These are phyloP conservation scores for Agaricus subrufescens DNA, from an alignment of 768 basidiomycete genomes.

Conservation along the genomic window DNA sequence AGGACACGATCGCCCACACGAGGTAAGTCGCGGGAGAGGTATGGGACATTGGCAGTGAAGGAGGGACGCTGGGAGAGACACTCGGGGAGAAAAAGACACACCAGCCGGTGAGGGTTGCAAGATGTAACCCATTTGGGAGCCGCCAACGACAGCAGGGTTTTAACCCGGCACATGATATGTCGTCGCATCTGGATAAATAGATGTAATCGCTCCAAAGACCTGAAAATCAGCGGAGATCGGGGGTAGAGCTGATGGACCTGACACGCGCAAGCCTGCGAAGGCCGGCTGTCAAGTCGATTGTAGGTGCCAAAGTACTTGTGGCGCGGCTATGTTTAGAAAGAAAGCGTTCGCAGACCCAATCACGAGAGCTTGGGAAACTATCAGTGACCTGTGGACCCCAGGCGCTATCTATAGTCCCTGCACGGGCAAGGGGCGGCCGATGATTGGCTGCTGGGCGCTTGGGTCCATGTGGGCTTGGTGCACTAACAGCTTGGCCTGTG, in stretches of 20 bases:
- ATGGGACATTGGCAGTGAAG: slow-evolving; percentile 1
- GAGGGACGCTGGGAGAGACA: not conserved
- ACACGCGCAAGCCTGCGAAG: no score
- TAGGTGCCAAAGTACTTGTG: not conserved
- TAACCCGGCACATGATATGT: no score
- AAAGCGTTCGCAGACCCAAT: not conserved
- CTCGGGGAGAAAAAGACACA: not conserved
- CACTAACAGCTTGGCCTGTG: no score
- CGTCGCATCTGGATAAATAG: no score
- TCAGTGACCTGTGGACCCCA: no score
- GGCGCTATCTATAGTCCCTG: no score
- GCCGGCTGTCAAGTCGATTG: not conserved
- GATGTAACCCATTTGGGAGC: not conserved
- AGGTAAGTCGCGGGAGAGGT: slow-evolving; percentile 5
- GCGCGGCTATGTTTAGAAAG: not conserved
- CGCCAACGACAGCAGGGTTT: no score
- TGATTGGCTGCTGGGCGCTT: no score
- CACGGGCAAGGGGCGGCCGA: no score
- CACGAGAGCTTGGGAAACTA: not conserved
- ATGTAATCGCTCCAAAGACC: not conserved
- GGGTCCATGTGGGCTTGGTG: no score
- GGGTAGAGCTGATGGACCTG: not conserved
- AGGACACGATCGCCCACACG: slow-evolving; percentile 27
- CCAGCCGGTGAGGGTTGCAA: not conserved
- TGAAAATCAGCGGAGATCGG: not conserved